Conservation (phyloP, 805 yeast species). For the Candida insectorum region DNA sequence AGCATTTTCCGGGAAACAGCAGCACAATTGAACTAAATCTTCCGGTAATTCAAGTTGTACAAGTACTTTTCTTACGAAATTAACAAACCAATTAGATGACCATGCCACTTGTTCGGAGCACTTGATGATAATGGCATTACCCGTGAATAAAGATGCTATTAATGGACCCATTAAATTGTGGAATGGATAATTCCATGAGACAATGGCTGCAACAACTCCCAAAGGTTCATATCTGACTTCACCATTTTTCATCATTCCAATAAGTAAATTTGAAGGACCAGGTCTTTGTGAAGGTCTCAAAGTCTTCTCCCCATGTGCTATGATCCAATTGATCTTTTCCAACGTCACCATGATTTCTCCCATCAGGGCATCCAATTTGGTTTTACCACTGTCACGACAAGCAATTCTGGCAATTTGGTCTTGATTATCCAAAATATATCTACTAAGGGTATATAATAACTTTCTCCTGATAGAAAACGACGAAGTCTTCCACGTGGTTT, state of each 20-base stretch:
- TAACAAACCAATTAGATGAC: conserved; percentile 81
- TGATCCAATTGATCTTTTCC: conserved; percentile 89
- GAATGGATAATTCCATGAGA: conserved; percentile 97
- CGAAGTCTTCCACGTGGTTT: conserved; percentile 47
- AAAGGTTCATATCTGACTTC: conserved; percentile 92
- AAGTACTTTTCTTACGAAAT: conserved; percentile 68
- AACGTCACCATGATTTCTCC: conserved; percentile 95
- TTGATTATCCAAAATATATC: conserved; percentile 76
- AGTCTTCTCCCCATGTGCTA: conserved; percentile 74
- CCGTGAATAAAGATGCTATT: conserved; percentile 83
- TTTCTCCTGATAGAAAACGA: conserved; percentile 63
- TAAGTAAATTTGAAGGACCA: conserved; percentile 80
- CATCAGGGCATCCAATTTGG: conserved; percentile 93
- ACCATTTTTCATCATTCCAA: conserved; percentile 83
- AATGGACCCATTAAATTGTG: conserved; percentile 93
- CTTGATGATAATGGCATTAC: conserved; percentile 86
- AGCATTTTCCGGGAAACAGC: conserved; percentile 87
- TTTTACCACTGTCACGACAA: conserved; percentile 95
- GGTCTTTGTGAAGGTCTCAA: conserved; percentile 72
- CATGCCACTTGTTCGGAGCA: conserved; percentile 96
- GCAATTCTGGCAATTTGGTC: conserved; percentile 87
- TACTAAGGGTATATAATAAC: conserved; percentile 66
- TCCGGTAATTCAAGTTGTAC: conserved; percentile 73
- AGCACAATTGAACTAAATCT: conserved; percentile 80
- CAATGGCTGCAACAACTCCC: conserved; percentile 83